These are phyloP conservation scores for Pestalotiopsis fici DNA, from an alignment of 2,329 filamentous ascomycete species.

Conservation along the genomic window DNA sequence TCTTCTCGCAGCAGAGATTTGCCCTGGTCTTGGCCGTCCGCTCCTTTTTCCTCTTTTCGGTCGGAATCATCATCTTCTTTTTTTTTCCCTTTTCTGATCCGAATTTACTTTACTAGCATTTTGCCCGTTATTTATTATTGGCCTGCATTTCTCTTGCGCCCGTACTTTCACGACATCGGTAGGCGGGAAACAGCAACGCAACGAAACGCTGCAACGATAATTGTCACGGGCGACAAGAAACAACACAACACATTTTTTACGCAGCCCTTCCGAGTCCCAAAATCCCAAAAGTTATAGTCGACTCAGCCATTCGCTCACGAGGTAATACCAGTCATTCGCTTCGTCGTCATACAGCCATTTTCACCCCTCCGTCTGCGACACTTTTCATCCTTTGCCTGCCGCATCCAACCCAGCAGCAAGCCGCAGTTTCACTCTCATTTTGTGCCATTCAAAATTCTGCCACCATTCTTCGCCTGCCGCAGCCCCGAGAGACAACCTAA, in stretches of 20 bases:
- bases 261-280: neutral
- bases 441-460: neutral
- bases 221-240: neutral
- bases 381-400: neutral
- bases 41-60: constrained; percentile 43
- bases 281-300: neutral
- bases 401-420: neutral
- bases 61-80: constrained; percentile 12
- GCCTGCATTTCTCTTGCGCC: constrained; percentile 18
- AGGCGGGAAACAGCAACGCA: constrained; percentile 9
- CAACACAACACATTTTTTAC: neutral
- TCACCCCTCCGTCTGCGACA: constrained; percentile 7
- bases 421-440: constrained; percentile 4
- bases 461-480: neutral
- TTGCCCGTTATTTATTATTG: constrained; percentile 17
- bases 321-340: constrained; percentile 7
- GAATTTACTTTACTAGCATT: constrained; percentile 2
- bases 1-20: constrained; percentile 43
- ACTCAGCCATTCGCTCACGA: neutral
- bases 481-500: neutral
- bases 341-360: constrained; percentile 3
- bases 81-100: constrained; percentile 12
- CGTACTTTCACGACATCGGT: constrained; percentile 23
- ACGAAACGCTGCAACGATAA: neutral
- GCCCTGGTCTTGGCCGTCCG: constrained; percentile 63